Conservation (phyloP, 805 yeast species). For the Saccharomycopsis amapae region DNA sequence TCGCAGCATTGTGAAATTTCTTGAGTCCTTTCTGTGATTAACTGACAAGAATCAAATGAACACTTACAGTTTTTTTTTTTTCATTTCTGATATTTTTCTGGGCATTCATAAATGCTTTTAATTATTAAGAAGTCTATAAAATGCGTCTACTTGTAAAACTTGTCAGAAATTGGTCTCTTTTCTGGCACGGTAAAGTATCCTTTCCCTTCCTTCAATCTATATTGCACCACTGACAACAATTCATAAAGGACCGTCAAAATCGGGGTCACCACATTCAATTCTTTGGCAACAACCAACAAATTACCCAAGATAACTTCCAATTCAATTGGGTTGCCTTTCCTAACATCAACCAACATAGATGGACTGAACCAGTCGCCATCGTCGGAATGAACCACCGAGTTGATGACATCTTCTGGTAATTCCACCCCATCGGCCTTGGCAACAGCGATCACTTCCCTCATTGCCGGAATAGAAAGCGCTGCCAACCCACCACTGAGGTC, state of each 20-base stretch:
- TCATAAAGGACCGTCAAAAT: conserved; percentile 48
- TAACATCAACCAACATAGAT: conserved; percentile 64
- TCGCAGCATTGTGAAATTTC: no score
- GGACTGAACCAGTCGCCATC: conserved; percentile 56
- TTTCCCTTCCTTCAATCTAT: conserved; percentile 47
- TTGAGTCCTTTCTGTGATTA: no score
- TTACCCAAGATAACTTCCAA: conserved; percentile 68
- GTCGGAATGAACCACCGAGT: conserved; percentile 47
- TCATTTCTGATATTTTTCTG: no score
- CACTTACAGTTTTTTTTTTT: no score
- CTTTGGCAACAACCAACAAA: conserved; percentile 45
- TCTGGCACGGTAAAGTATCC: conserved; percentile 30
- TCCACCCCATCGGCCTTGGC: conserved; percentile 64
- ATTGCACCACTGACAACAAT: conserved; percentile 55
- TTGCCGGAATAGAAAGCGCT: conserved; percentile 45
- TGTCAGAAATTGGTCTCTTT: conserved; percentile 12
- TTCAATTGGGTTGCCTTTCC: conserved; percentile 63
- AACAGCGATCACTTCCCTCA: conserved; percentile 56
- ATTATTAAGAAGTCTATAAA: no score
- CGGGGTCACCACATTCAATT: conserved; percentile 47
- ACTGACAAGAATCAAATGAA: no score
- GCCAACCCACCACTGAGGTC: conserved; percentile 37
- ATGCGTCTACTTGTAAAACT: conserved; percentile 5
- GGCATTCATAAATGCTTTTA: no score
- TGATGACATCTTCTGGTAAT: conserved; percentile 41